Evolutionary conservation across 1,139 yeast species (phyloP), one percentile per base, ranked within the genome.

Genomic region (Geotrichum candidum): DNA sequence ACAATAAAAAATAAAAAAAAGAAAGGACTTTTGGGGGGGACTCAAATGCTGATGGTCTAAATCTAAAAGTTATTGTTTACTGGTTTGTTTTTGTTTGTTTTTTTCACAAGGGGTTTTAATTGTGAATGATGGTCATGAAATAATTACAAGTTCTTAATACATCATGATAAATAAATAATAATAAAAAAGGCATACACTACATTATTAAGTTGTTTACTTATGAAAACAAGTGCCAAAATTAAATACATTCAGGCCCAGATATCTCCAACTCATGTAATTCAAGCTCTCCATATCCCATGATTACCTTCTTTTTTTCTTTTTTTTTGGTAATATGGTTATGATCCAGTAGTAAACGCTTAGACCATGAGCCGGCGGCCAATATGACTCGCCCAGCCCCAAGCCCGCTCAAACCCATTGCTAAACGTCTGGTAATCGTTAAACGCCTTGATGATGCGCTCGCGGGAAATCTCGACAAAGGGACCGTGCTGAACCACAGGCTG

Each of bases 401-500:
- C 82, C 57, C 84, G 81, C 71, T 86, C 95, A 71, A 90, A 90
- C 0, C 96, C 96, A 72, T 88, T 88, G 54, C 77, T 72, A 54
- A 84, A 87, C 61, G 76, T 73, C 72, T 86, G 90, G 73, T 87
- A 90, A 72, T 88, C 94, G 72, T 77, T 70, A 70, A 88, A 85
- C 0, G 90, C 95, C 69, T 86, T 77, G 67, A 82, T 80, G 65
- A 90, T 86, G 68, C 83, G 82, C 58, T 82, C 85, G 63, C 79
- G 78, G 23, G 86, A 77, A 10, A 86, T 83, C 64, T 89, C 94
- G 18, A 88, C 96, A 73, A 90, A 90, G 23, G 97, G 97, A 13
- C 97, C 97, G 71, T 90, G 88, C 73, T 91, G 96, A 51, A 89
- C 89, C 60, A 88, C 81, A 22, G 84, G 83, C 76, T 91, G 97